Conservation (phyloP, 1,139 yeast species). For the Pichia sp. region DNA sequence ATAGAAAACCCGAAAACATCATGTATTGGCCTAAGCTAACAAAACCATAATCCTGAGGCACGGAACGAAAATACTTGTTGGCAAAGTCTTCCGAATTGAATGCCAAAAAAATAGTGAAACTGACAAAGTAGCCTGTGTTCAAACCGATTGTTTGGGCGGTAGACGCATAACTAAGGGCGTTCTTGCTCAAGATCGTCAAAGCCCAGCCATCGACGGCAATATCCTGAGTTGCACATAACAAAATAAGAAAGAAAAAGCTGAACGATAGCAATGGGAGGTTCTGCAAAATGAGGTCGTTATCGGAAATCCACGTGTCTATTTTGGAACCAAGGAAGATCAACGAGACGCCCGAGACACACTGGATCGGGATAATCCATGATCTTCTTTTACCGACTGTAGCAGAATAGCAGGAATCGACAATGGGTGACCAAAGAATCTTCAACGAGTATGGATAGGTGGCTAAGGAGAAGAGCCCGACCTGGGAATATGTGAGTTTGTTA, state of each 20-base stretch:
- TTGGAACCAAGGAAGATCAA: constrained; percentile 58
- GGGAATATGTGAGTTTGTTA: constrained; percentile 66
- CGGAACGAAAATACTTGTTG: constrained; percentile 66
- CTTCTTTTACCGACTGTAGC: constrained; percentile 72
- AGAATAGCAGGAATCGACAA: constrained; percentile 82
- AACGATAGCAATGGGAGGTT: constrained; percentile 49
- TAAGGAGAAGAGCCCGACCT: constrained; percentile 83
- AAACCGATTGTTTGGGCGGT: constrained; percentile 97
- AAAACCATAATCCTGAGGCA: constrained; percentile 62
- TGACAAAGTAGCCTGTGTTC: constrained; percentile 86
- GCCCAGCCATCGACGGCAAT: constrained; percentile 99
- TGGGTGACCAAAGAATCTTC: constrained; percentile 91
- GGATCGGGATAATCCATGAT: constrained; percentile 94
- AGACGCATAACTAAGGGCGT: constrained; percentile 85
- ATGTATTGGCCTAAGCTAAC: constrained; percentile 72
- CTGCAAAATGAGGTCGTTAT: constrained; percentile 41
- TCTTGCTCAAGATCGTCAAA: constrained; percentile 72
- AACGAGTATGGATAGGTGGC: constrained; percentile 94
- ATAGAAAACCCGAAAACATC: constrained; percentile 71
- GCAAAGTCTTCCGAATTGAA: constrained; percentile 91
- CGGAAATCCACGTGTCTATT: constrained; percentile 52
- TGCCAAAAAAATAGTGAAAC: constrained; percentile 87
- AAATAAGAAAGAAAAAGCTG: constrained; percentile 70
- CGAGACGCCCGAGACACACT: constrained; percentile 66
- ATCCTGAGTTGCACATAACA: constrained; percentile 95